Base-by-base conservation (phyloP, 805 yeast genomes). In the Lachancea quebecensis region DNA sequence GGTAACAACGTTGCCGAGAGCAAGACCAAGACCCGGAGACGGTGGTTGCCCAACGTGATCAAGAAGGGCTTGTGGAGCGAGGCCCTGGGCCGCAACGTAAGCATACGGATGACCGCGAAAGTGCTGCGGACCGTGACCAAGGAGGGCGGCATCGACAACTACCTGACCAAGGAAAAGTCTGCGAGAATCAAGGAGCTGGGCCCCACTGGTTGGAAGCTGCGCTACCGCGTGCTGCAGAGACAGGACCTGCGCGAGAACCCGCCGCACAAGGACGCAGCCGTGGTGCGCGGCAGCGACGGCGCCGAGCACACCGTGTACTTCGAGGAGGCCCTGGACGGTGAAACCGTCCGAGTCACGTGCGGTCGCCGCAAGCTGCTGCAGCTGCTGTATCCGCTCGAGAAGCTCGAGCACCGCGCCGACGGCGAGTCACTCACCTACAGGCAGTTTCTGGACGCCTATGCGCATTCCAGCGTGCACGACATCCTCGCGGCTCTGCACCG, bases 131-230 rank as follows among this genome's bases (percentile, higher is more conserved):
- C 97, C 0, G 82, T 93, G 48, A 83, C 86, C 47, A 86, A 81
- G 56, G 98, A 91, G 64, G 99, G 99, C 50, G 99, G 99, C 4
- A 72, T 93, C 46, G 99, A 93, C 61, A 81, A 81, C 52, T 93
- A 93, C 62, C 66, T 93, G 50, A 74, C 80, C 36, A 93, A 93
- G 66, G 95, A 89, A 48, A 87, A 85, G 54, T 72, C 95, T 5
- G 95, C 95, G 2, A 76, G 99, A 69, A 73, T 87, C 52, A 93
- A 93, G 70, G 95, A 93, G 62, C 70, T 93, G 59, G 99, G 99
- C 0, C 83, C 90, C 44, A 72, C 77, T 46, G 99, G 98, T 30
- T 93, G 98, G 98, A 78, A 77, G 56, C 72, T 93, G 54, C 82
- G 91, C 59, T 90, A 83, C 64, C 77, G 79, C 46, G 80, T 93